phyloP scores from a whole-genome alignment of 2,329 filamentous ascomycete species.

The Trichoderma sp. region DNA sequence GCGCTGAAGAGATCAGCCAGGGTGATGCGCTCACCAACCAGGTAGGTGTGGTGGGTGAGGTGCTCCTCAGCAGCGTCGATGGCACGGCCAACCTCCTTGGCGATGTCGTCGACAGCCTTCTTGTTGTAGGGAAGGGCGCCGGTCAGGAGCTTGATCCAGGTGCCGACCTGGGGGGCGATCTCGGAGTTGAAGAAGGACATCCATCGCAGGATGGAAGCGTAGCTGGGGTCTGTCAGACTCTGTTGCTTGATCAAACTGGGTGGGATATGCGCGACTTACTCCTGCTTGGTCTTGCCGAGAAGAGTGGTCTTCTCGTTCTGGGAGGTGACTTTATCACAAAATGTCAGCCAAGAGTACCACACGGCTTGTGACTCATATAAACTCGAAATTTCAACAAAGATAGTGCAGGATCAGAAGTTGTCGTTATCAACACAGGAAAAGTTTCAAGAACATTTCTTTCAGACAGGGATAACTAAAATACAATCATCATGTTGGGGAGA shows the following conservation, averaged over 20 bases:
- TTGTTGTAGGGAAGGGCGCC: conserved; percentile 92
- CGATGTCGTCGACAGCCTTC: conserved; percentile 84
- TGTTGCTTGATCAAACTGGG: not conserved
- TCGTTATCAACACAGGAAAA: conserved; percentile 78
- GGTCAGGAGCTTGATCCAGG: conserved; percentile 84
- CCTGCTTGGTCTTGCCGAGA: conserved; percentile 99
- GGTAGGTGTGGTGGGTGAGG: conserved; percentile 90
- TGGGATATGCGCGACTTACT: conserved; percentile 56
- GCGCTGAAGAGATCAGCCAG: conserved; percentile 90
- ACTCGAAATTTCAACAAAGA: conserved; percentile 34
- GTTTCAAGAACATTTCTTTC: conserved; percentile 54
- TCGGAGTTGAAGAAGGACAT: conserved; percentile 95
- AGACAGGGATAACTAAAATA: conserved; percentile 97
- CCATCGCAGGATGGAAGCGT: conserved; percentile 97
- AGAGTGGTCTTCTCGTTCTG: conserved; percentile 99
- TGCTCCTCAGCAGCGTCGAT: conserved; percentile 79
- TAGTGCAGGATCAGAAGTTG: conserved; percentile 70
- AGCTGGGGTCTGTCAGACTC: conserved; percentile 50
- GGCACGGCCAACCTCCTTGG: conserved; percentile 69
- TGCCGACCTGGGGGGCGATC: conserved; percentile 70
- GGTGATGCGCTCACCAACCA: conserved; percentile 96
- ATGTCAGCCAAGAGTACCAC: conserved; percentile 38
- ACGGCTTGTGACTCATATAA: conserved; percentile 28
- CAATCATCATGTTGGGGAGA: conserved; percentile 63
- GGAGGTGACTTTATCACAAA: conserved; percentile 73